phyloP scores from a whole-genome alignment of 2,329 filamentous ascomycete species.

The Cadophora luteo-olivacea region DNA sequence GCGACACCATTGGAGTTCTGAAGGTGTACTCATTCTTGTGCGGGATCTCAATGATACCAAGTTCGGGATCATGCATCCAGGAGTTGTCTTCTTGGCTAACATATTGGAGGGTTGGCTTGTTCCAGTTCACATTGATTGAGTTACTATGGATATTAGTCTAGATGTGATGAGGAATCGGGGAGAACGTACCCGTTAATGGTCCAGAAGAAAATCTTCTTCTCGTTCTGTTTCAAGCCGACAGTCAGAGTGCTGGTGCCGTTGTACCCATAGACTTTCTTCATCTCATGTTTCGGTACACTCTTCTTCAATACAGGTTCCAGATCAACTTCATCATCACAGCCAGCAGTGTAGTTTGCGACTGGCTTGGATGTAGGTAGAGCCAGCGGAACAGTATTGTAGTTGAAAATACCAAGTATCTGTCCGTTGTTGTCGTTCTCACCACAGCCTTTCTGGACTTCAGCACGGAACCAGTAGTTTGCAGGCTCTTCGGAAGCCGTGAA shows the following conservation, averaged over 20 bases:
- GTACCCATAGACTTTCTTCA: constrained; percentile 4
- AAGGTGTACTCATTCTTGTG: constrained; percentile 24
- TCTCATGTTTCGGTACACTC: constrained; percentile 16
- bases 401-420: constrained; percentile 31
- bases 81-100: constrained; percentile 27
- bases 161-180: background rate
- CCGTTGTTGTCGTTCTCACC: constrained; percentile 28
- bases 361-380: constrained; percentile 15
- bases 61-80: constrained; percentile 2
- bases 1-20: constrained; percentile 27
- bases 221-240: constrained; percentile 9
- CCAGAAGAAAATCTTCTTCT: constrained; percentile 22
- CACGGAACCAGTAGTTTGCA: constrained; percentile 56
- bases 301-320: constrained; percentile 27
- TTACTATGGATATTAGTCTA: background rate
- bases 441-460: constrained; percentile 24
- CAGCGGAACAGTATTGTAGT: constrained; percentile 24
- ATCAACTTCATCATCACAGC: constrained; percentile 19
- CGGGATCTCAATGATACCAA: constrained; percentile 27
- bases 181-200: constrained; percentile 23
- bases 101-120: constrained; percentile 49
- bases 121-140: constrained; percentile 49
- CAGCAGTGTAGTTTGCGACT: background rate
- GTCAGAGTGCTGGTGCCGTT: constrained; percentile 14
- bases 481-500: constrained; percentile 54